Evolutionary conservation across 805 yeast genomes (phyloP).

Genomic region (Candida qinlingensis): DNA sequence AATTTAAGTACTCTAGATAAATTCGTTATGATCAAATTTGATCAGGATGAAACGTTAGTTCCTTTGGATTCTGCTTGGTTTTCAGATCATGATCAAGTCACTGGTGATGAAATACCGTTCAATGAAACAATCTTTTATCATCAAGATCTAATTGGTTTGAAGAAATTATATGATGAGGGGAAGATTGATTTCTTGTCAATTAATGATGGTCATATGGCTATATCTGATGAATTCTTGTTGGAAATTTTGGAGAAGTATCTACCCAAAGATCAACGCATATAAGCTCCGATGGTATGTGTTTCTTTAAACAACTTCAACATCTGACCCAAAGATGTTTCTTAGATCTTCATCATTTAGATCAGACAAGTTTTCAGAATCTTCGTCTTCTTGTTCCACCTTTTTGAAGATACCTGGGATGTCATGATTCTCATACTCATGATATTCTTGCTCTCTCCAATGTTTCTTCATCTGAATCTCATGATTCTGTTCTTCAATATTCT

Average conservation of each 20-base stretch:
- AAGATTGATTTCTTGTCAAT: slow-evolving; percentile 45
- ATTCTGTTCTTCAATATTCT: slow-evolving; percentile 12
- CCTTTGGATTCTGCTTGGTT: slow-evolving; percentile 74
- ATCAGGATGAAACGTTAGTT: slow-evolving; percentile 58
- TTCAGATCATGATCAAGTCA: slow-evolving; percentile 41
- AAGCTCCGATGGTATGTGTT: too few species aligned
- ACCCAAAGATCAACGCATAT: slow-evolving; percentile 13
- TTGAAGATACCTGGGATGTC: neutral
- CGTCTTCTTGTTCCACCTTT: neutral
- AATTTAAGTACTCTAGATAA: slow-evolving; percentile 42
- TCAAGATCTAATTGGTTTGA: slow-evolving; percentile 59
- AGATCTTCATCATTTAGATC: slow-evolving; percentile 10
- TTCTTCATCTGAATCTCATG: slow-evolving; percentile 10
- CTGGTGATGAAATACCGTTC: slow-evolving; percentile 41
- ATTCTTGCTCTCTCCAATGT: slow-evolving; percentile 2
- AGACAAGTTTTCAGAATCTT: neutral
- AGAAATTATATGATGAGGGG: slow-evolving; percentile 35
- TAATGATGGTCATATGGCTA: slow-evolving; percentile 60
- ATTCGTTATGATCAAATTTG: slow-evolving; percentile 56
- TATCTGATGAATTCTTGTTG: slow-evolving; percentile 46
- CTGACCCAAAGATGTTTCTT: slow-evolving; percentile 18
- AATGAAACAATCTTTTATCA: slow-evolving; percentile 43
- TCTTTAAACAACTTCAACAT: slow-evolving; percentile 19
- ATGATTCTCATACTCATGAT: neutral
- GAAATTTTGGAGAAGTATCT: slow-evolving; percentile 40